Evolutionary conservation across 305 asterid species (phyloP), one percentile per base, ranked within the genome.

Genomic region (Withania somnifera): DNA sequence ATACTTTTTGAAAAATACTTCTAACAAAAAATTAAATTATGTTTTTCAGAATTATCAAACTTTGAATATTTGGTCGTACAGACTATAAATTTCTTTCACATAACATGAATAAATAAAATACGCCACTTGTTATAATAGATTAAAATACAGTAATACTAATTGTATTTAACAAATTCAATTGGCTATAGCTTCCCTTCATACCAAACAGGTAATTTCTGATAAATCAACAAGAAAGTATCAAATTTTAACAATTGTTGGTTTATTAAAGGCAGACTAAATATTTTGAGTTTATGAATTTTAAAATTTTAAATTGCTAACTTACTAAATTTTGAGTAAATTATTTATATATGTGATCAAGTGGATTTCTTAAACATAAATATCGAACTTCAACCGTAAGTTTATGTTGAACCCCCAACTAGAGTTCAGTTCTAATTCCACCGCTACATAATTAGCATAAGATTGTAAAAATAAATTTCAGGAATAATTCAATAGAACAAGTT

Each of bases 111-210:
- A 71, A 6, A 71, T 45, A 71, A 24, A 3, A 14, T 8, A 14
- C 0, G 3, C 1, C 11, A 45, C 13, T 1, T 7, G 2, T 24
- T 11, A 13, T 6, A 69, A 71, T 4, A 45, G 0, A 11, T 71
- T 24, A 71, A 42, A 71, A 5, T 19, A 42, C 7, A 40, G 7
- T 40, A 0, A 11, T 6, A 40, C 0, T 1, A 34, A 34, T 34
- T 34, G 5, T 34, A 6, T 34, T 34, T 5, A 6, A 36, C 40
- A 36, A 36, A 36, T 5, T 30, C 40, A 36, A 36, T 36, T 36
- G 40, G 40, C 6, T 6, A 83, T 86, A 89, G 53, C 68, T 87
- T 87, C 61, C 84, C 88, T 89, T 58, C 9, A 26, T 28, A 64
- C 11, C 34, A 34, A 24, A 64, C 7, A 40, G n/a, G 10, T 66